Evolutionary conservation across 2,329 filamentous ascomycete genomes (phyloP), one percentile per base, ranked within the genome.

Genomic region (Myriosclerotinia duriaeana): DNA sequence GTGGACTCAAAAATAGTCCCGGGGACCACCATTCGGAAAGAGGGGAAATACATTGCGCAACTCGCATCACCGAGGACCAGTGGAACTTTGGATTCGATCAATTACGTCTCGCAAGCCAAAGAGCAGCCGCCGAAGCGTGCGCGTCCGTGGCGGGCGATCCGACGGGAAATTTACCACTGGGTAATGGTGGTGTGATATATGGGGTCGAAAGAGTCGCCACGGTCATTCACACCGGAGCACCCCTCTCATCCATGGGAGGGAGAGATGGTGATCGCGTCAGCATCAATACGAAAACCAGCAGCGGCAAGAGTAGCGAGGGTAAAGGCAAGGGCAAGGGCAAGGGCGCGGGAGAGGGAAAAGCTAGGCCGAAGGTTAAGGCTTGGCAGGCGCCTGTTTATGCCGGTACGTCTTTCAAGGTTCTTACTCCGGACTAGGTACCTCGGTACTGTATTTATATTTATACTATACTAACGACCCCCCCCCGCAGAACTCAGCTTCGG

Each of bases 371-470:
- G 73, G 76, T 75, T 58, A 78, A 78, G 69, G 74, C 75, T 38
- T 80, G 79, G 79, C 78, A 80, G 68, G 73, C 77, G 53, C 76
- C 78, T 48, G 74, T 78, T 40, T 80, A 79, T 74, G 74, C 78
- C 71, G 78, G 76, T 76, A 56, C 34, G 72, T 70, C n/a, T 44
- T n/a, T n/a, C n/a, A n/a, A n/a, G n/a, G n/a, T n/a, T n/a, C 12
- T 26, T 58, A 14, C 11, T 46, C 26, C 11, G 44, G 34, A 30
- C 55, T 58, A 46, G 55, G 2, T 26, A 26, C 26, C 26, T 26
- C 26, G 26, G 26, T 26, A 26, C 26, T 34, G 26, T 34, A 22
- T 20, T 26, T 40, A 20, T 34, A 22, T 20, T 26, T 40, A 20
- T 59, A 38, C 62, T 65, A 59, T 59, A 38, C 62, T 65, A 59